A percentile compares a stretch with the other conserved stretches of the same genome.
Conservation (phyloP, 495 filamentous ascomycete genomes). For the Trichoderma orchidacearum region DNA sequence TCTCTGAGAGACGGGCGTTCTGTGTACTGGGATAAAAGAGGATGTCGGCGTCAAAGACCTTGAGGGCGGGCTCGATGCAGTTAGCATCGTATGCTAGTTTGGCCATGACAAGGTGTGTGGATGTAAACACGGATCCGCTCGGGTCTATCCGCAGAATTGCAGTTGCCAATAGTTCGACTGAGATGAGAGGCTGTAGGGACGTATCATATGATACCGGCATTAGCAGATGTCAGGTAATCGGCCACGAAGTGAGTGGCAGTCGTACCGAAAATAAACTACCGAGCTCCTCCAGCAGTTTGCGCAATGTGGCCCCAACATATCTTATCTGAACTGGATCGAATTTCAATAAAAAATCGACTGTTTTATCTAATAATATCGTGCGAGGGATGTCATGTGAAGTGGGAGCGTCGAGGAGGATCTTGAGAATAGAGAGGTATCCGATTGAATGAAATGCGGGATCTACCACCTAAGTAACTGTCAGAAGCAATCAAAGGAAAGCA, state of each 20-base stretch:
- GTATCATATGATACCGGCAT: neutral
- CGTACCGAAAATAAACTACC: constrained; percentile 23
- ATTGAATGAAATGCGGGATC: constrained; percentile 26
- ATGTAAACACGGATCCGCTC: constrained; percentile 55
- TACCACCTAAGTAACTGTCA: constrained; percentile 11
- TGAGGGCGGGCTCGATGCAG: constrained; percentile 42
- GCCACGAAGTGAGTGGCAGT: neutral
- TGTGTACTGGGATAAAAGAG: constrained; percentile 46
- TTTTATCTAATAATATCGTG: constrained; percentile 15
- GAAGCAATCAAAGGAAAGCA: neutral
- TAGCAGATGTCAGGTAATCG: neutral
- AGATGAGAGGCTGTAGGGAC: constrained; percentile 36
- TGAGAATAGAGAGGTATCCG: constrained; percentile 27
- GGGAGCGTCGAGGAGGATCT: constrained; percentile 10
- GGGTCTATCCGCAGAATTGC: constrained; percentile 64
- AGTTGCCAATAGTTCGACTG: constrained; percentile 43
- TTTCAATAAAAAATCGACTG: constrained; percentile 23
- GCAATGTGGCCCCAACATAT: constrained; percentile 19
- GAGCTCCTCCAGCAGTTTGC: constrained; percentile 15
- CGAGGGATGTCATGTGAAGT: constrained; percentile 8
- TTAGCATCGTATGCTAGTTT: constrained; percentile 39
- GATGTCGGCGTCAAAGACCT: constrained; percentile 54
- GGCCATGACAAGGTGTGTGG: constrained; percentile 46
- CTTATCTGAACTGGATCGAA: constrained; percentile 34
- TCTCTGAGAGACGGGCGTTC: constrained; percentile 5